Evolutionary conservation across 148 eudicot species (phyloP).

Genomic region (Diospyros lotus): DNA sequence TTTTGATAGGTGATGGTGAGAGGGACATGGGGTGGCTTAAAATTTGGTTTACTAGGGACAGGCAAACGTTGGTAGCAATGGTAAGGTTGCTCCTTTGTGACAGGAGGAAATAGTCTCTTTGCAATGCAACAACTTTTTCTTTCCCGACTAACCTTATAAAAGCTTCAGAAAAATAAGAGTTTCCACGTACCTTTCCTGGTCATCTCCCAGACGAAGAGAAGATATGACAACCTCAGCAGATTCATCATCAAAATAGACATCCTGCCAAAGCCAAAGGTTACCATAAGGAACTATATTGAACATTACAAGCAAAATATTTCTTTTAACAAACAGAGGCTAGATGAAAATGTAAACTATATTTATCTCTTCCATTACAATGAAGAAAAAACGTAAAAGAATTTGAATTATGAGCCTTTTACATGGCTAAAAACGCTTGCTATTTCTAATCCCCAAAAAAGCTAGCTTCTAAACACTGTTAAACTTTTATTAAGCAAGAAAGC

Average conservation of each 20-base stretch:
- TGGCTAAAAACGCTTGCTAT: too few species aligned
- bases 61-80: too few species aligned
- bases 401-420: too few species aligned
- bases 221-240: conserved; percentile 98
- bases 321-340: neutral
- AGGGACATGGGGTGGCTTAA: too few species aligned
- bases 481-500: too few species aligned
- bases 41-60: too few species aligned
- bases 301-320: neutral
- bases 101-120: neutral
- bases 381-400: too few species aligned
- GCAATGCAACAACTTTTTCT: neutral
- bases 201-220: conserved; percentile 87
- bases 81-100: too few species aligned
- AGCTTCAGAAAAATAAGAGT: neutral
- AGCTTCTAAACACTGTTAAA: too few species aligned
- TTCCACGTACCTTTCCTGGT: conserved; percentile 59
- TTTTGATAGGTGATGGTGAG: too few species aligned
- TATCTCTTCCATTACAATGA: too few species aligned
- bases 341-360: neutral
- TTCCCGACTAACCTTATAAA: neutral
- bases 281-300: neutral
- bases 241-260: conserved; percentile 93
- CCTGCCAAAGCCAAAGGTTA: conserved; percentile 39
- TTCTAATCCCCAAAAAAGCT: too few species aligned